Percentiles rank a stretch among this genome's conserved stretches.
These are phyloP conservation scores for Fomitopsis betulina DNA, from an alignment of 1,284 basidiomycete genomes.

Conservation along the genomic window DNA sequence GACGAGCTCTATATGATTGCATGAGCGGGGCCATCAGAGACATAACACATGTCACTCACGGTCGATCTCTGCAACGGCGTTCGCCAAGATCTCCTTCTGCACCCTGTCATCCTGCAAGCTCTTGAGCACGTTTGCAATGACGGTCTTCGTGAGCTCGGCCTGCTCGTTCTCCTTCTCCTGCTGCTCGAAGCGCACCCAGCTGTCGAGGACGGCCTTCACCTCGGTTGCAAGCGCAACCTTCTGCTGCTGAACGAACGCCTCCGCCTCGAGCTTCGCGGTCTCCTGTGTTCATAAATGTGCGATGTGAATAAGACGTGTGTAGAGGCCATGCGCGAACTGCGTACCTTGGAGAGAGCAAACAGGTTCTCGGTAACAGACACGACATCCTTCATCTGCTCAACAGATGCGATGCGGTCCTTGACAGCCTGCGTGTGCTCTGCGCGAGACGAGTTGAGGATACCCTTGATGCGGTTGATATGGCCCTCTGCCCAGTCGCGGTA, in stretches of 20 bases:
- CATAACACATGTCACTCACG: conserved; percentile 52
- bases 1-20: conserved; percentile 50
- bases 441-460: conserved; percentile 81
- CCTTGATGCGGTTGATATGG: conserved; percentile 81
- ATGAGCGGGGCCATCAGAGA: conserved; percentile 10
- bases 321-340: conserved; percentile 12
- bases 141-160: conserved; percentile 80
- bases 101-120: conserved; percentile 87
- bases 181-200: conserved; percentile 98
- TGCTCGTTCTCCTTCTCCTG: conserved; percentile 97
- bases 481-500: conserved; percentile 93
- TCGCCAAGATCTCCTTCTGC: conserved; percentile 86
- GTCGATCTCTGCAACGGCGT: conserved; percentile 89
- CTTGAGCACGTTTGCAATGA: conserved; percentile 85
- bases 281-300: conserved; percentile 46
- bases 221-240: conserved; percentile 85
- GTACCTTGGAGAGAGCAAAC: conserved; percentile 88
- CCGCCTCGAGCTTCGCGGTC: conserved; percentile 88
- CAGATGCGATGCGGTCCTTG: conserved; percentile 87
- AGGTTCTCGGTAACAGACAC: conserved; percentile 87
- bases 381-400: conserved; percentile 93
- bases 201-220: conserved; percentile 93
- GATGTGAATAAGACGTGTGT: background rate
- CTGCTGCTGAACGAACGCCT: conserved; percentile 90
- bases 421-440: conserved; percentile 92